Evolutionary conservation across 1,284 basidiomycete genomes (phyloP), one percentile per base, ranked within the genome.

Genomic region (Puccinia brachypodii): DNA sequence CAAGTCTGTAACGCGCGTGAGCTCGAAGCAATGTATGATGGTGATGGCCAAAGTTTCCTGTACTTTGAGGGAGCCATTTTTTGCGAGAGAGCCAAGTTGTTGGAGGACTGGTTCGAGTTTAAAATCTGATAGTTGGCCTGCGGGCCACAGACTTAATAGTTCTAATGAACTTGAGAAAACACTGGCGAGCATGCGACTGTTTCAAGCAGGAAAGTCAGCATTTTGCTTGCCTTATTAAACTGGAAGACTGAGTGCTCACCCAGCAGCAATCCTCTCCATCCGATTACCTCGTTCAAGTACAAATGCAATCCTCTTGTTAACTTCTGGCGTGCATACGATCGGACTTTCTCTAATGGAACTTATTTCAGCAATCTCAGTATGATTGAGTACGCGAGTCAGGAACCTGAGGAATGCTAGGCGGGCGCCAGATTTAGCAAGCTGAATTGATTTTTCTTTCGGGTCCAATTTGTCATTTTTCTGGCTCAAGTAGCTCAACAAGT

Each of bases 261-360:
- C 80, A 40, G 73, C 80, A 68, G 80, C 80, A 82, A 76, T 82
- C 42, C 73, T 50, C 40, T 76, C 73, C 42, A 58, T 36, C 28
- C 62, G 73, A 62, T 47, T 53, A 28, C 80, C 72, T 25, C 50
- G 71, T 76, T 76, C 60, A 44, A 82, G 66, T 42, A 74, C 44
- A 53, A 14, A 16, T 36, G 74, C 33, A 44, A 75, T 73, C 22
- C 33, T 68, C 40, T 33, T 19, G 33, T 74, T 73, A 28, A 82
- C 53, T 19, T 73, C 72, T 38, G 53, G 13, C 14, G 53, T 69
- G 28, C 62, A 82, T 22, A 76, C 62, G 22, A 50, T 44, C 3
- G 64, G 73, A 47, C 50, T 62, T 31, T 82, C 60, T 22, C 76
- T 44, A 42, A 47, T 40, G 13, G 47, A 60, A 11, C 31, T 53